These are phyloP conservation scores for Hymenoscyphus linearis DNA, from an alignment of 2,329 filamentous ascomycete genomes.

Conservation along the genomic window DNA sequence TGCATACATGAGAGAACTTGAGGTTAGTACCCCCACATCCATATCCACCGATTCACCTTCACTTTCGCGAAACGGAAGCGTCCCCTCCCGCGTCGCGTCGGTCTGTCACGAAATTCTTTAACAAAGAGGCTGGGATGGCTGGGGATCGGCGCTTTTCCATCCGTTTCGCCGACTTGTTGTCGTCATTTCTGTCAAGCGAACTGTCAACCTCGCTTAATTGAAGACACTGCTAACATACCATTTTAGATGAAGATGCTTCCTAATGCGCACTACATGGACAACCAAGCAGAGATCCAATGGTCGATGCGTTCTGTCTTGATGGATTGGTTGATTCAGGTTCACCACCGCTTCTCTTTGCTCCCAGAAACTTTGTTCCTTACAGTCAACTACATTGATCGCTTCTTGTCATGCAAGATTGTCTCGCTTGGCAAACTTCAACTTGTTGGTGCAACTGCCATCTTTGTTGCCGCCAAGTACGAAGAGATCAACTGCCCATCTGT, in stretches of 20 bases:
- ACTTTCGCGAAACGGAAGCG: not conserved
- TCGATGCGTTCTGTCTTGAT: constrained; percentile 96
- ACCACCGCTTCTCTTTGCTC: constrained; percentile 82
- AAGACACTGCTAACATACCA: constrained; percentile 25
- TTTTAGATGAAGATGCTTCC: constrained; percentile 71
- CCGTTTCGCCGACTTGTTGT: not conserved
- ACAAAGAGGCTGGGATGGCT: not conserved
- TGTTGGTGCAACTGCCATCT: constrained; percentile 90
- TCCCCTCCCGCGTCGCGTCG: too few species aligned
- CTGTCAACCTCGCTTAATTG: not conserved
- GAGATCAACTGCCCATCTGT: constrained; percentile 98
- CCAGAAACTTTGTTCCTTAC: constrained; percentile 93
- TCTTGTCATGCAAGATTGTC: constrained; percentile 89
- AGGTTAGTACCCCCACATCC: constrained; percentile 48
- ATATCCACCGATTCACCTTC: not conserved
- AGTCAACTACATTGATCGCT: constrained; percentile 96
- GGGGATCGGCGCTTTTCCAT: not conserved
- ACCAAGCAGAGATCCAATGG: constrained; percentile 97
- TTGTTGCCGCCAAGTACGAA: constrained; percentile 96
- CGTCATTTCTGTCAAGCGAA: not conserved
- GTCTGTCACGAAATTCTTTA: too few species aligned
- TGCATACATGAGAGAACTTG: constrained; percentile 80
- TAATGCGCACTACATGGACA: constrained; percentile 92
- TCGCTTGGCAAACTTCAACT: constrained; percentile 93
- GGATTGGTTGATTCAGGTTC: constrained; percentile 97